Base-by-base conservation (phyloP, 2,329 filamentous ascomycete species). In the Xylaria sp. region DNA sequence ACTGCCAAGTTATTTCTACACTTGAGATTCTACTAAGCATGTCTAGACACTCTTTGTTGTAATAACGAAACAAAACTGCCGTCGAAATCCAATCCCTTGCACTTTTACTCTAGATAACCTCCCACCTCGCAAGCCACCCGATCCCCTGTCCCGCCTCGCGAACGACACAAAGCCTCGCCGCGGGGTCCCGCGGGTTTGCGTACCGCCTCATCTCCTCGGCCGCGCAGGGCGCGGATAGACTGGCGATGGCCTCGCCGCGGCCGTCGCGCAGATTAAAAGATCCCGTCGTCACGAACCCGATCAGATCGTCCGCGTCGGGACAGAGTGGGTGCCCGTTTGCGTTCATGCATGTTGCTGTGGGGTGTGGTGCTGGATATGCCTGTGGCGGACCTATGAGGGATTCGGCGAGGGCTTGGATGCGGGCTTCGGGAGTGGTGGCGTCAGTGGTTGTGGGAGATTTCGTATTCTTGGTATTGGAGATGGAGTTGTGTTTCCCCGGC, bases 201-300 rank as follows among this genome's bases (percentile, higher is more conserved):
- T 78, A 75, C 46, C 72, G 73, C 53, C 70, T 77, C 13, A 82
- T 48, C 26, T 81, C 78, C 63, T 84, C 80, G 3, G 87, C 67
- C 1, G 92, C 85, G 78, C 85, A 90, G 5, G 83, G 83, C 0
- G 90, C 82, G 15, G 88, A 83, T 31, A 98, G 77, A 59, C 87
- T 90, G 0, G 92, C 96, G 67, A 98, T 85, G 0, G 90, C 95
- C 17, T 89, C 89, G 0, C 91, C 92, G 72, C 86, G 87, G 0
- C 95, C 96, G 71, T 92, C 88, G 2, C 88, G 87, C 1, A 98
- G 86, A 75, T 91, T 94, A 78, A 91, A 97, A 59, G 92, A 91
- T 0, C 95, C 96, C 0, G 91, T 92, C 2, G 94, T 97, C 28
- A 97, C 90, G 78, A 97, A 99, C 0, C 96, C 96, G 59, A 98